Evolutionary conservation across 208 protist genomes (phyloP), one percentile per base, ranked within the genome.

Genomic region (Crithidia thermophila): DNA sequence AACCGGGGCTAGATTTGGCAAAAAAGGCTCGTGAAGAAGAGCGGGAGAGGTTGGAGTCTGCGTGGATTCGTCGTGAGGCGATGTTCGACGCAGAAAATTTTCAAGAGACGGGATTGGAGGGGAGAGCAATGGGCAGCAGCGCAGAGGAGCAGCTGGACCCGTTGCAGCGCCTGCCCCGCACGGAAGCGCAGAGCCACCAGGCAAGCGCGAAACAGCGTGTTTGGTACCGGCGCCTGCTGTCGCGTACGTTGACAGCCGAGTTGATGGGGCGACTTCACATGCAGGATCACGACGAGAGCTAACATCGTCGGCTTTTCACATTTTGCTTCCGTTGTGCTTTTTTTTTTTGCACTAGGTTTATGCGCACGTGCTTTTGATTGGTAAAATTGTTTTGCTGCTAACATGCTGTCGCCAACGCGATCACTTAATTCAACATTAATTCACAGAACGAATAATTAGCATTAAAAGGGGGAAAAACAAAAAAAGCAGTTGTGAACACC

Each of bases 141-240:
- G n/a, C n/a, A n/a, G n/a, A 2, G n/a, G 46, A 45, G 1, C n/a
- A 66, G 21, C 31, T 56, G 20, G 69, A 75, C 36, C 69, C 69
- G 45, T n/a, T 75, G 34, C 46, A 64, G 45, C 47, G 23, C 5
- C 61, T 75, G 34, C 69, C 69, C 1, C 60, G 69, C 25, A 60
- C 60, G 2, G 68, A 75, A 4, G 58, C 51, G 4, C 46, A 34
- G 23, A 42, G 42, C 14, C 33, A 50, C 37, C 40, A 34, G 40
- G 45, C 57, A 0, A 52, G 42, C 30, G 51, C 51, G 7, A 55
- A 46, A 14, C 56, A 57, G 20, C 27, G 52, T 0, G 68, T 50
- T n/a, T 75, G 68, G 68, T 75, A 75, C 23, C 60, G 52, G 10
- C 68, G 68, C 7, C 20, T 75, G 7, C 51, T 75, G 34, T 6